Percentiles rank a stretch among this genome's conserved stretches.
Evolutionary conservation across 352 stramenopile genomes (phyloP).

Genomic region (Pythium coloratum): DNA sequence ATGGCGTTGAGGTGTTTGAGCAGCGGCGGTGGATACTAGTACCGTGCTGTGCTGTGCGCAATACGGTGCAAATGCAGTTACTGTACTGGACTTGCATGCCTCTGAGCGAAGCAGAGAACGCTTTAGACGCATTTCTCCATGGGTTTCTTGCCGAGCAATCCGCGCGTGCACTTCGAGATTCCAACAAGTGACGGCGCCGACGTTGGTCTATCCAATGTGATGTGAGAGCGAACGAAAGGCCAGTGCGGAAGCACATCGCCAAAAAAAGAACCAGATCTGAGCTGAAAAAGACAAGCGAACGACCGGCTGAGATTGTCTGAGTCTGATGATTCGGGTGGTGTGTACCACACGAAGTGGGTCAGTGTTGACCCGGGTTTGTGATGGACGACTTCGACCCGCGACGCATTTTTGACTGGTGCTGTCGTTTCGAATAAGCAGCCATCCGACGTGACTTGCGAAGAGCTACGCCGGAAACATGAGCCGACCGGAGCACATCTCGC

Average conservation of each 20-base stretch:
- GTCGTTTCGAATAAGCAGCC: conserved; percentile 27
- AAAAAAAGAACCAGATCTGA: conserved; percentile 2
- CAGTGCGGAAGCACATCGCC: not conserved
- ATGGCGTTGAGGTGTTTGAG: not conserved
- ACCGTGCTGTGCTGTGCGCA: no score
- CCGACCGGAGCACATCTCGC: conserved; percentile 84
- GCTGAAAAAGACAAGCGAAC: not conserved
- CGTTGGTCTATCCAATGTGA: not conserved
- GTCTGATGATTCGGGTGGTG: not conserved
- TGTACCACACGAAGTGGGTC: conserved; percentile 11
- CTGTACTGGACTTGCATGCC: no score
- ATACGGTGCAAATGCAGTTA: no score
- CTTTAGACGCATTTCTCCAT: no score
- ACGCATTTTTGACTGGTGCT: conserved; percentile 26
- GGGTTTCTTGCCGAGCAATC: not conserved
- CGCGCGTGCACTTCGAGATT: not conserved
- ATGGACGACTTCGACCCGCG: not conserved
- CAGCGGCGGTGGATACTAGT: no score
- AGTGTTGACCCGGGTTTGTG: not conserved
- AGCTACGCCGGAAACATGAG: conserved; percentile 50
- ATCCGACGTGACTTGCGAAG: conserved; percentile 16
- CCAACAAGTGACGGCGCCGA: not conserved
- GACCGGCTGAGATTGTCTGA: not conserved
- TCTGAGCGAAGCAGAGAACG: no score
- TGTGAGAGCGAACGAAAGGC: not conserved